Evolutionary conservation across 805 yeast genomes (phyloP).

Genomic region (Candida sonorensis): DNA sequence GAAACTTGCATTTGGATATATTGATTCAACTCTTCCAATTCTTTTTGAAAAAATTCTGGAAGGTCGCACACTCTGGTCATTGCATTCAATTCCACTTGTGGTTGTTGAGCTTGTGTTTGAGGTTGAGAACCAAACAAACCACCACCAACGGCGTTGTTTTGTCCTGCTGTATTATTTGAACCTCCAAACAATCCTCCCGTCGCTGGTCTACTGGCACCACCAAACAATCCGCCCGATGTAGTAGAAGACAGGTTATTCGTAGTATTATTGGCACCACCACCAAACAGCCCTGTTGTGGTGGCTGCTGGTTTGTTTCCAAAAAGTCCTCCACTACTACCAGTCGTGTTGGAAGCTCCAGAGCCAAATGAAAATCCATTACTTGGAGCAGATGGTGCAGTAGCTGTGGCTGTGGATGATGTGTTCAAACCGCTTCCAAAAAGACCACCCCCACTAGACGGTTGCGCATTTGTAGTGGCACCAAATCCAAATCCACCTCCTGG

Average conservation of each 20-base stretch:
- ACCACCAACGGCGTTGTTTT: conserved; percentile 5
- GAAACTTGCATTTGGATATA: conserved; percentile 70
- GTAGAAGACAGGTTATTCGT: conserved; percentile 3
- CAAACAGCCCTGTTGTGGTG: conserved; percentile 14
- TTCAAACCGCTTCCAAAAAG: conserved; percentile 3
- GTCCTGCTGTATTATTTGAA: conserved; percentile 9
- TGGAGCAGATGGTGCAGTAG: conserved; percentile 20
- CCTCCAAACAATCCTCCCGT: conserved; percentile 25
- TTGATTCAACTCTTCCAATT: conserved; percentile 62
- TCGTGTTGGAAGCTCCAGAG: too few relatives aligned
- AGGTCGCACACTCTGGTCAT: conserved; percentile 71
- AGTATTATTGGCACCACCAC: conserved; percentile 7
- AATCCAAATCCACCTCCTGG: not conserved
- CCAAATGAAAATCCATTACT: too few relatives aligned
- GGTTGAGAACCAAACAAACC: conserved; percentile 10
- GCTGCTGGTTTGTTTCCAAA: not conserved
- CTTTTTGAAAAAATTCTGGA: conserved; percentile 63
- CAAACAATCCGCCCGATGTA: conserved; percentile 16
- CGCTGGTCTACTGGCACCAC: conserved; percentile 14
- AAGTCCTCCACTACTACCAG: too few relatives aligned
- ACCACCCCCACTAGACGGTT: conserved; percentile 2
- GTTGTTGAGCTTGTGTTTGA: conserved; percentile 18
- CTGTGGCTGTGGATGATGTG: conserved; percentile 2
- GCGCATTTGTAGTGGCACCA: not conserved
- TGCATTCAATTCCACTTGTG: conserved; percentile 54